phyloP scores from a whole-genome alignment of 257 asterid species.

The Solanum bukasovii region DNA sequence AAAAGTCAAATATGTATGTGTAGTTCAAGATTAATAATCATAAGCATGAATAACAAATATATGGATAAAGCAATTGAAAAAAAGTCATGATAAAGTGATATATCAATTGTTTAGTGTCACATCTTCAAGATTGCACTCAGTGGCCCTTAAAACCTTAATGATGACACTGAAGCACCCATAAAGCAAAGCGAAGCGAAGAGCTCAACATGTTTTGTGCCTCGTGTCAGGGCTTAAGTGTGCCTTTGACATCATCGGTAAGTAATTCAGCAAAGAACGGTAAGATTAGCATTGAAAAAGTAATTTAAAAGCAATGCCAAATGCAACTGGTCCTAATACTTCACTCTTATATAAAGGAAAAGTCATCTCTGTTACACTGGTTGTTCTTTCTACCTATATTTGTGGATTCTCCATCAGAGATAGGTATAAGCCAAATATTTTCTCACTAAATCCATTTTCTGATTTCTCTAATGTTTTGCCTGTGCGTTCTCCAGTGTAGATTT shows the following conservation, averaged over 20 bases:
- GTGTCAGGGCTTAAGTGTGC: not conserved
- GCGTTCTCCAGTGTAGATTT: not conserved
- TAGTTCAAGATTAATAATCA: not conserved
- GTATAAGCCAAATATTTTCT: not conserved
- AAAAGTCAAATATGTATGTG: not conserved
- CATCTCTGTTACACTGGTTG: not conserved
- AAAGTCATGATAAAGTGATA: not conserved
- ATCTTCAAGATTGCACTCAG: not conserved
- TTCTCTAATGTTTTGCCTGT: not conserved
- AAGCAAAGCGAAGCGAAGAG: not conserved
- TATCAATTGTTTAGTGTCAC: not conserved
- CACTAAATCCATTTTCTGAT: not conserved
- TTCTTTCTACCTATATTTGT: not conserved
- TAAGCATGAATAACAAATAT: not conserved
- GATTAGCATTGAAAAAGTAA: not conserved
- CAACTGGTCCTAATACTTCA: not conserved
- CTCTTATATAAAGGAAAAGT: not conserved
- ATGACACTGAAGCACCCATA: not conserved
- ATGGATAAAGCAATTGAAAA: not conserved
- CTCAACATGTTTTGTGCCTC: not conserved
- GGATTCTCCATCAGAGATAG: not conserved
- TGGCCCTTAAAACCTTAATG: not conserved
- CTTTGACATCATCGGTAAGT: not conserved
- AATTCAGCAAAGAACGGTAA: not conserved
- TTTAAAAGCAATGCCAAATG: not conserved